These are phyloP conservation scores for Rhodotorula babjevae DNA, from an alignment of 768 basidiomycete species.

Conservation along the genomic window DNA sequence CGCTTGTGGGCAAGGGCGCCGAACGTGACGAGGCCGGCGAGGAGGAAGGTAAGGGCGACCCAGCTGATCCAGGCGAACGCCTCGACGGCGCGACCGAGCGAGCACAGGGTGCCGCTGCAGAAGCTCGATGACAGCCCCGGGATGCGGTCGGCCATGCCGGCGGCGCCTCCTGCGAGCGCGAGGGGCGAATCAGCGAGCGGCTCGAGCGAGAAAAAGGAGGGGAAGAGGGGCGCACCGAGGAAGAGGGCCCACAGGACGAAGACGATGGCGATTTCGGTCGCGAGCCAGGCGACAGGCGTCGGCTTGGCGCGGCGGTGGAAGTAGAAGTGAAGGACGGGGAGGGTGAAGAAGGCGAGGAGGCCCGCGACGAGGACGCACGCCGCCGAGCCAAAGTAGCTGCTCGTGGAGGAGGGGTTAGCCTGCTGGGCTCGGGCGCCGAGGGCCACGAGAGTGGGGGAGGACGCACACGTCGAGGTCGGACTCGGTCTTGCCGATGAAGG, in stretches of 20 bases:
- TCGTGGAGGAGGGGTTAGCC: not conserved
- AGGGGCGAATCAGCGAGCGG: no score
- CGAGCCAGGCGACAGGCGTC: not conserved
- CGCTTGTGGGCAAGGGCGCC: not conserved
- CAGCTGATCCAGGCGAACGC: slow-evolving; percentile 32
- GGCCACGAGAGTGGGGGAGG: not conserved
- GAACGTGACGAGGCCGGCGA: not conserved
- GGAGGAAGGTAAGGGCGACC: slow-evolving; percentile 15
- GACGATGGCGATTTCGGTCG: slow-evolving; percentile 15
- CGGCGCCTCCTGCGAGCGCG: not conserved
- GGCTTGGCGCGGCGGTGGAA: slow-evolving; percentile 2
- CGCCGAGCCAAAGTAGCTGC: not conserved
- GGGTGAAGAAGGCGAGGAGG: not conserved
- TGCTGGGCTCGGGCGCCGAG: not conserved
- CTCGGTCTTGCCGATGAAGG: slow-evolving; percentile 15
- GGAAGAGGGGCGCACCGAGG: slow-evolving; percentile 9
- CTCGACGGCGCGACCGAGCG: slow-evolving; percentile 4
- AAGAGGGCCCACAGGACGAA: slow-evolving; percentile 15
- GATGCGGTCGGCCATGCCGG: slow-evolving; percentile 10
- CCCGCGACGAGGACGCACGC: slow-evolving; percentile 11
- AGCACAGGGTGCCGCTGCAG: not conserved
- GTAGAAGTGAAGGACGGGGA: not conserved
- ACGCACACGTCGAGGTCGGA: not conserved
- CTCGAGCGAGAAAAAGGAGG: not conserved
- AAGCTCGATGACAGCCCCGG: not conserved